Percentiles rank a stretch among this genome's conserved stretches.
These are phyloP conservation scores for Aureobasidium sp. DNA, from an alignment of 2,329 filamentous ascomycete species.

Conservation along the genomic window DNA sequence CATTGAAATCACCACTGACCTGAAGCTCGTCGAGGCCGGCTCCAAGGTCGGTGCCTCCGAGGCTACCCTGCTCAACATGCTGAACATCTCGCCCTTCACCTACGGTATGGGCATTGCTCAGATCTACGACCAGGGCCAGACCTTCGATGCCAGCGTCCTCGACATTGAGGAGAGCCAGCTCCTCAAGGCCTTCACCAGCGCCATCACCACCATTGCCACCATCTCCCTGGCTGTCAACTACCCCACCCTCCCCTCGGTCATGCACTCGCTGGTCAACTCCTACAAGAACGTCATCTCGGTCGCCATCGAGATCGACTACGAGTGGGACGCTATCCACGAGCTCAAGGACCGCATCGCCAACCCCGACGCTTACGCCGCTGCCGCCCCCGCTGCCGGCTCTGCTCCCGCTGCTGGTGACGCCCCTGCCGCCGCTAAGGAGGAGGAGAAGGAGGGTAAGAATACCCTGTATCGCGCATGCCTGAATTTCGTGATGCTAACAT, in stretches of 20 bases:
- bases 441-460: slow-evolving; percentile 43
- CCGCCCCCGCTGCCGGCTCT: slow-evolving; percentile 62
- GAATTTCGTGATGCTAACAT: neutral
- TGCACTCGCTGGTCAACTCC: slow-evolving; percentile 91
- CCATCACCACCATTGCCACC: slow-evolving; percentile 77
- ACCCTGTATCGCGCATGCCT: neutral
- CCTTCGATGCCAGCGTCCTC: slow-evolving; percentile 74
- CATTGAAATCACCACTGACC: slow-evolving; percentile 97
- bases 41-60: slow-evolving; percentile 97
- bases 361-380: slow-evolving; percentile 87
- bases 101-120: slow-evolving; percentile 95
- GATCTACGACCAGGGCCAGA: slow-evolving; percentile 97
- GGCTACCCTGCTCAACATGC: slow-evolving; percentile 97
- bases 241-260: slow-evolving; percentile 91
- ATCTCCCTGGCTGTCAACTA: slow-evolving; percentile 90
- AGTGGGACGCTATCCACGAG: slow-evolving; percentile 91
- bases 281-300: slow-evolving; percentile 97
- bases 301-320: slow-evolving; percentile 81
- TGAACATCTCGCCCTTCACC: slow-evolving; percentile 99
- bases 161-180: slow-evolving; percentile 95
- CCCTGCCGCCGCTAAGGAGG: slow-evolving; percentile 43
- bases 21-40: slow-evolving; percentile 93
- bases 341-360: slow-evolving; percentile 99
- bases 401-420: slow-evolving; percentile 43
- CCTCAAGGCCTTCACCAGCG: slow-evolving; percentile 68